Evolutionary conservation across 2,329 filamentous ascomycete species (phyloP).

Genomic region (Ophiostoma sp.): DNA sequence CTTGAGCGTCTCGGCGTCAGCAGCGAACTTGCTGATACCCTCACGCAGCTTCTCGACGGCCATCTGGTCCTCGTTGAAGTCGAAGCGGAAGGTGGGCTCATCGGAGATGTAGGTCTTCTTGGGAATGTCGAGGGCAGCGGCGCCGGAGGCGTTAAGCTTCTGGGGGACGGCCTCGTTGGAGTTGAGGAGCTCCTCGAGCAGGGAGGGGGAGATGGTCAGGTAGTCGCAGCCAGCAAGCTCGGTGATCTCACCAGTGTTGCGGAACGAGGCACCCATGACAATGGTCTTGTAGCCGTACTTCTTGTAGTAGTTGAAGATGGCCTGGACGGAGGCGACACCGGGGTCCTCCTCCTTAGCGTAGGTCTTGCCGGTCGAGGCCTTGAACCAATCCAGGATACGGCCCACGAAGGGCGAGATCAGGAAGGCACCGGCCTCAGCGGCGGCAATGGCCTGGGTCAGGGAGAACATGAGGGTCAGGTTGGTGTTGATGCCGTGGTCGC

Average conservation of each 20-base stretch:
- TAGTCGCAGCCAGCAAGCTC: slow-evolving; percentile 98
- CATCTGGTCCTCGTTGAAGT: slow-evolving; percentile 99
- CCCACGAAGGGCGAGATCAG: slow-evolving; percentile 99
- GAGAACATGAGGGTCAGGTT: slow-evolving; percentile 99
- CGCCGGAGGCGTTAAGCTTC: slow-evolving; percentile 79
- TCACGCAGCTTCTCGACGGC: slow-evolving; percentile 98
- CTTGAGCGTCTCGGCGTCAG: slow-evolving; percentile 93
- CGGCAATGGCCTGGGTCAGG: slow-evolving; percentile 87
- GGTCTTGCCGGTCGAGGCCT: slow-evolving; percentile 91
- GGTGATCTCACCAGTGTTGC: slow-evolving; percentile 93
- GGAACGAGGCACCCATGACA: slow-evolving; percentile 99
- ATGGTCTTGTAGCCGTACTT: slow-evolving; percentile 99
- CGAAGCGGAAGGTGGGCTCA: slow-evolving; percentile 92
- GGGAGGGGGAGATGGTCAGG: slow-evolving; percentile 93
- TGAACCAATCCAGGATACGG: slow-evolving; percentile 99
- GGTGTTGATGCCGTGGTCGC: slow-evolving; percentile 93
- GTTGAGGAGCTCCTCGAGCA: slow-evolving; percentile 92
- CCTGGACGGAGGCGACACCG: slow-evolving; percentile 89
- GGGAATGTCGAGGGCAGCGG: slow-evolving; percentile 69
- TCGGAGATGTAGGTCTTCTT: slow-evolving; percentile 90
- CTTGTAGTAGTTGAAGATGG: slow-evolving; percentile 99
- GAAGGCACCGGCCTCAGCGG: slow-evolving; percentile 91
- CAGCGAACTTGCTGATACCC: slow-evolving; percentile 99
- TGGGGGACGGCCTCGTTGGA: slow-evolving; percentile 77
- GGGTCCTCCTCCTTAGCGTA: slow-evolving; percentile 90